A percentile compares a stretch with the other conserved stretches of the same genome.
These are phyloP conservation scores for Trematosphaeria pertusa DNA, from an alignment of 2,329 filamentous ascomycete genomes.

Conservation along the genomic window DNA sequence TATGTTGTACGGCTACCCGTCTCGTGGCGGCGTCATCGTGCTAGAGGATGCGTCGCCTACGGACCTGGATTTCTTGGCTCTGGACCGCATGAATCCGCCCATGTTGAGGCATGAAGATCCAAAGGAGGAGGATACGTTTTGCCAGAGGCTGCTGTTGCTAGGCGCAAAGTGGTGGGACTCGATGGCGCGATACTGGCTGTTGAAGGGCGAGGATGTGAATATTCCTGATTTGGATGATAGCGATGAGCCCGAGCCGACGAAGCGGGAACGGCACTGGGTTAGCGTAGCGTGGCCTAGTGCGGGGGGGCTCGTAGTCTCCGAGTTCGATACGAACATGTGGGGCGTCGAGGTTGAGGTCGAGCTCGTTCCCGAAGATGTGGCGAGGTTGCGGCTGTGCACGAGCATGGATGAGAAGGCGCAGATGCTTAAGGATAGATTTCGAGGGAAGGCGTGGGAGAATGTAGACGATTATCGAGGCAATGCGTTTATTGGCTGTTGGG, in stretches of 20 bases:
- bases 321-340: constrained; percentile 19
- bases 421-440: constrained; percentile 15
- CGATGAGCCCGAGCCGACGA: constrained; percentile 11
- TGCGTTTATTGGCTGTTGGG: constrained; percentile 15
- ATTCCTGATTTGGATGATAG: constrained; percentile 5
- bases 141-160: constrained; percentile 19
- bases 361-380: constrained; percentile 15
- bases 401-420: constrained; percentile 15
- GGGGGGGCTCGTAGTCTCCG: constrained; percentile 17
- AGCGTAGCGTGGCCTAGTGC: constrained; percentile 22
- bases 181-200: constrained; percentile 7
- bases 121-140: constrained; percentile 18
- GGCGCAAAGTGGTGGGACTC: constrained; percentile 27
- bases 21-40: constrained; percentile 19
- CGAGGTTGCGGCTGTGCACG: constrained; percentile 15
- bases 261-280: constrained; percentile 14
- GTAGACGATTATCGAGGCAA: constrained; percentile 13
- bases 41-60: constrained; percentile 14
- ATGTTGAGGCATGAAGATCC: constrained; percentile 9
- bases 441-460: constrained; percentile 5
- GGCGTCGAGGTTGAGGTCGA: constrained; percentile 6
- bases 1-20: constrained; percentile 19
- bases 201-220: constrained; percentile 11
- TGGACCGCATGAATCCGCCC: constrained; percentile 18
- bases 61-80: constrained; percentile 22